Percentiles rank a stretch among this genome's conserved stretches.
Conservation (phyloP, 2,329 filamentous ascomycete species). For the Colletotrichum neosansevieriae region DNA sequence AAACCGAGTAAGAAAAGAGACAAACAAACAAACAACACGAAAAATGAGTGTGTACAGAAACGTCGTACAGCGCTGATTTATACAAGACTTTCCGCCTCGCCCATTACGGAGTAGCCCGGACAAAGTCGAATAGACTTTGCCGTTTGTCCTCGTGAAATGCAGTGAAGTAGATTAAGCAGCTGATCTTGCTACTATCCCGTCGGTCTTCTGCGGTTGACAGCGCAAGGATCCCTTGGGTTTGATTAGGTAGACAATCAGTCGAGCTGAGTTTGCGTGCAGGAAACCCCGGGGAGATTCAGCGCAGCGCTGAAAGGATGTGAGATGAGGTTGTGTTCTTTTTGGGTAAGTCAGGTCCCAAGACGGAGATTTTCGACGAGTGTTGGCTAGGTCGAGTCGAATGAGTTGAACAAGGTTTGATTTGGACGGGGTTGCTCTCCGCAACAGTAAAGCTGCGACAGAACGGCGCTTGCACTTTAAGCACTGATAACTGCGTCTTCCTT, state of each 20-base stretch:
- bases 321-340: conserved; percentile 18
- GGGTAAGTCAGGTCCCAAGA: background rate
- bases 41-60: conserved; percentile 30
- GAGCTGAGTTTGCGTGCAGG: background rate
- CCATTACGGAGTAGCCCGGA: conserved; percentile 5
- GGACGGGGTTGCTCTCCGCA: background rate
- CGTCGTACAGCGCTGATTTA: conserved; percentile 24
- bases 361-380: background rate
- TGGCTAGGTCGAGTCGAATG: background rate
- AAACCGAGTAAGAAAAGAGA: background rate
- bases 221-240: conserved; percentile 22
- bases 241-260: background rate
- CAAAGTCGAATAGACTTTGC: conserved; percentile 19
- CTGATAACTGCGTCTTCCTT: conserved; percentile 8
- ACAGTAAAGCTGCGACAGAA: background rate
- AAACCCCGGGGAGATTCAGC: background rate
- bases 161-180: conserved; percentile 11
- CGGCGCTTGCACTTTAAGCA: background rate
- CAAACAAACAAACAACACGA: conserved; percentile 17
- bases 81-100: conserved; percentile 13
- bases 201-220: background rate
- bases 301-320: conserved; percentile 16
- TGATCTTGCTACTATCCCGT: background rate
- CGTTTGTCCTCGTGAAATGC: background rate
- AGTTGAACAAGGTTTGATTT: conserved; percentile 24